A percentile compares a stretch with the other conserved stretches of the same genome.
Conservation (phyloP, 441 rosid species). For the Adansonia rubrostipa region DNA sequence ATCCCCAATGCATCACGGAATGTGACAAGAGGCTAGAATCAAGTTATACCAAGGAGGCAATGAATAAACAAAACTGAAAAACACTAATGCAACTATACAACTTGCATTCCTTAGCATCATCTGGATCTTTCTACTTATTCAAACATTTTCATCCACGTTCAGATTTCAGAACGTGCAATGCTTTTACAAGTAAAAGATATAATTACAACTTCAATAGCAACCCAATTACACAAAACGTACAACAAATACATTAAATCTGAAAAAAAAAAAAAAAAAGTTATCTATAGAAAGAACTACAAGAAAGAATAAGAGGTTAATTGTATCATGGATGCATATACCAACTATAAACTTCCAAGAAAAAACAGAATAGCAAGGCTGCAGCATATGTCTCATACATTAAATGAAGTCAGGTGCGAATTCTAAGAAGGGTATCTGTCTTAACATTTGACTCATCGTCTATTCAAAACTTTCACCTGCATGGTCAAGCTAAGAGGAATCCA, state of each 20-base stretch:
- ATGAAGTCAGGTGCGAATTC: background rate
- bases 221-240: background rate
- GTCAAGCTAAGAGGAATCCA: background rate
- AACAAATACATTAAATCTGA: background rate
- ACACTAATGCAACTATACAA: background rate
- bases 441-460: background rate
- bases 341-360: background rate
- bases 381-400: background rate
- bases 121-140: background rate
- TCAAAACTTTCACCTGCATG: background rate
- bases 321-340: no score
- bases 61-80: no score
- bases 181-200: background rate
- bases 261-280: no score
- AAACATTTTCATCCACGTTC: conserved; percentile 8
- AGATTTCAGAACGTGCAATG: background rate
- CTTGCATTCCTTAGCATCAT: background rate
- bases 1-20: background rate
- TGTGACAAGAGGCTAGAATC: background rate
- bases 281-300: no score
- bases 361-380: background rate
- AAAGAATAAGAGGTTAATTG: no score
- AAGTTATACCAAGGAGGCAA: conserved; percentile 8
- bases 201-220: background rate
- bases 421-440: background rate